Conservation (phyloP, 164 flowering plant genomes). For the Berberis vulgaris region DNA sequence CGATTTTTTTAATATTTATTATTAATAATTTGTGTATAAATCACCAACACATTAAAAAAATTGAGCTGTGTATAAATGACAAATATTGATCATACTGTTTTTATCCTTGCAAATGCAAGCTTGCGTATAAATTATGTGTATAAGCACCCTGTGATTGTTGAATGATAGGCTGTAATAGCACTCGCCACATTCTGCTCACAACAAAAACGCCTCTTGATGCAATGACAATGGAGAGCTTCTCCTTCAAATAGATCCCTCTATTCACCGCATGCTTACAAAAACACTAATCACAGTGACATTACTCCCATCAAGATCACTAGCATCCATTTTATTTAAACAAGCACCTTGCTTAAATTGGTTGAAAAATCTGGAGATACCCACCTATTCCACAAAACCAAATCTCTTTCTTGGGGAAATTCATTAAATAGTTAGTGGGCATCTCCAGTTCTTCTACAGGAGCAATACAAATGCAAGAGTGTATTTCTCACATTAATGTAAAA, state of each 20-base stretch:
- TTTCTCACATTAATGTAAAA: constrained; percentile 31
- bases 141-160: constrained; percentile 13
- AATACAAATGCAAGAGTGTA: constrained; percentile 32
- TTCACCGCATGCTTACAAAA: constrained; percentile 25
- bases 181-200: constrained; percentile 24
- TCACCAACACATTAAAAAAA: too few relatives aligned
- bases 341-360: constrained; percentile 15
- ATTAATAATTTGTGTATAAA: too few relatives aligned
- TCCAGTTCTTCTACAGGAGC: constrained; percentile 21
- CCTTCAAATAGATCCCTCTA: constrained; percentile 16
- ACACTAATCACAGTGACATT: constrained; percentile 17
- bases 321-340: constrained; percentile 27
- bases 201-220: constrained; percentile 33
- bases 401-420: constrained; percentile 28
- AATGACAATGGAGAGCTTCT: constrained; percentile 27
- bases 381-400: constrained; percentile 54
- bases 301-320: constrained; percentile 14
- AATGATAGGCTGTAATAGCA: constrained; percentile 31
- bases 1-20: too few relatives aligned
- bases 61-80: too few relatives aligned
- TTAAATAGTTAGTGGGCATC: constrained; percentile 42
- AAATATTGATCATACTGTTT: too few relatives aligned
- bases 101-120: too few relatives aligned
- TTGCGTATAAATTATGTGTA: too few relatives aligned
- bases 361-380: constrained; percentile 28